Evolutionary conservation across 108 stramenopile genomes (phyloP).

Genomic region (Nitzschia putrida): DNA sequence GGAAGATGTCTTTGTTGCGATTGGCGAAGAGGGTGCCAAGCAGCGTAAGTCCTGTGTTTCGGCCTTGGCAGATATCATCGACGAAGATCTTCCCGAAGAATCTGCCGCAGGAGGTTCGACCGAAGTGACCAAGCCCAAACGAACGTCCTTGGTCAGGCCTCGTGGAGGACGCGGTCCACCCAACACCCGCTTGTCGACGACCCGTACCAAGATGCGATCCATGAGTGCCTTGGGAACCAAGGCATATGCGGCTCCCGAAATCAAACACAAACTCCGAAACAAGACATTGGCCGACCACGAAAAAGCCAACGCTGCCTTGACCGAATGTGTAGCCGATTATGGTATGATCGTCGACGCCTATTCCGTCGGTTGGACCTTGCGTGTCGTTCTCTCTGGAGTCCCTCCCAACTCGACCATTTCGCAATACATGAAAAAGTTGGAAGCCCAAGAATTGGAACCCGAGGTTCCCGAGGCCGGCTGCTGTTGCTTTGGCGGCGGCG

Average conservation of each 20-base stretch:
- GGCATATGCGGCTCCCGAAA: slow-evolving; percentile 87
- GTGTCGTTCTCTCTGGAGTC: slow-evolving; percentile 78
- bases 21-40: slow-evolving; percentile 19
- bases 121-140: neutral
- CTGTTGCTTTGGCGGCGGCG: slow-evolving; percentile 35
- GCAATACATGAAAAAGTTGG: slow-evolving; percentile 56
- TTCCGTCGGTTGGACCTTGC: slow-evolving; percentile 80
- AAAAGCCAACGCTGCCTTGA: slow-evolving; percentile 58
- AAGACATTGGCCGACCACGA: slow-evolving; percentile 48
- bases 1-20: slow-evolving; percentile 3
- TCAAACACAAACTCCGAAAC: slow-evolving; percentile 49
- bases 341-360: slow-evolving; percentile 88
- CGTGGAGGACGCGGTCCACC: neutral
- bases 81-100: neutral
- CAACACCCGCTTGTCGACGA: slow-evolving; percentile 25
- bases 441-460: slow-evolving; percentile 29
- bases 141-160: neutral
- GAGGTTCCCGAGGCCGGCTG: slow-evolving; percentile 34
- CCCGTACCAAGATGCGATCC: slow-evolving; percentile 47
- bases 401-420: slow-evolving; percentile 71
- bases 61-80: slow-evolving; percentile 12
- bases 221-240: slow-evolving; percentile 82
- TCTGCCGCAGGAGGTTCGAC: neutral
- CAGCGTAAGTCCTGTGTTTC: slow-evolving; percentile 33
- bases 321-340: slow-evolving; percentile 77